A percentile compares a stretch with the other conserved stretches of the same genome.
These are phyloP conservation scores for Penicillium tannophilum DNA, from an alignment of 495 filamentous ascomycete genomes.

Conservation along the genomic window DNA sequence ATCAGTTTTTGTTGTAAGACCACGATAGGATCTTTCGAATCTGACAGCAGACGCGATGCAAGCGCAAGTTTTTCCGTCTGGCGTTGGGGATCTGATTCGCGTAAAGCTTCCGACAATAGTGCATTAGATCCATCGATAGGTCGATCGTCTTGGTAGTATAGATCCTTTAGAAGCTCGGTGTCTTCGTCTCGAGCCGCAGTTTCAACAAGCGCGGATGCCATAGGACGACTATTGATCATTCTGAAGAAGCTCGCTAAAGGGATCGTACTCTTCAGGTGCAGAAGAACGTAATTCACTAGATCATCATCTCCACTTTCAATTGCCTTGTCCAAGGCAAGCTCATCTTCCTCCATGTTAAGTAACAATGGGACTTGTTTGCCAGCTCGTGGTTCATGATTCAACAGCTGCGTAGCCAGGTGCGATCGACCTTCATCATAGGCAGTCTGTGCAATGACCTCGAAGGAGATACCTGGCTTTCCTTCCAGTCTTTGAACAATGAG, in stretches of 20 bases:
- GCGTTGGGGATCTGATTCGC: slow-evolving; percentile 61
- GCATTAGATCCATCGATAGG: slow-evolving; percentile 86
- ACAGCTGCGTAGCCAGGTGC: slow-evolving; percentile 80
- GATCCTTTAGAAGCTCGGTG: slow-evolving; percentile 82
- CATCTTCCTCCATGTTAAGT: slow-evolving; percentile 93
- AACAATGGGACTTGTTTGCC: slow-evolving; percentile 96
- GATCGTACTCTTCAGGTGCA: slow-evolving; percentile 87
- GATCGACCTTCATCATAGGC: slow-evolving; percentile 93
- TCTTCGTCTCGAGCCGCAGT: slow-evolving; percentile 76
- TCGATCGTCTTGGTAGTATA: slow-evolving; percentile 97
- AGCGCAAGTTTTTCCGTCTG: slow-evolving; percentile 82
- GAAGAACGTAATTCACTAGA: slow-evolving; percentile 83
- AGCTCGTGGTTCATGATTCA: slow-evolving; percentile 91
- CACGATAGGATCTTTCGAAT: slow-evolving; percentile 72
- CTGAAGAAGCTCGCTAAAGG: slow-evolving; percentile 91
- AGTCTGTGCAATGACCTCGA: slow-evolving; percentile 90
- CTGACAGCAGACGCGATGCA: slow-evolving; percentile 76
- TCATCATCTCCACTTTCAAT: slow-evolving; percentile 95
- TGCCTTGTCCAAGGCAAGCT: slow-evolving; percentile 93
- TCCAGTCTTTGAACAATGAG: slow-evolving; percentile 84
- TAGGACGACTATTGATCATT: slow-evolving; percentile 82
- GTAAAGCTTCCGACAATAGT: slow-evolving; percentile 77
- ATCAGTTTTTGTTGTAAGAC: slow-evolving; percentile 72
- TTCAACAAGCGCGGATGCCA: slow-evolving; percentile 88
- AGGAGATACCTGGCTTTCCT: slow-evolving; percentile 88